A percentile compares a stretch with the other conserved stretches of the same genome.
Conservation (phyloP, 345 rosid species). For the Microcos paniculata region DNA sequence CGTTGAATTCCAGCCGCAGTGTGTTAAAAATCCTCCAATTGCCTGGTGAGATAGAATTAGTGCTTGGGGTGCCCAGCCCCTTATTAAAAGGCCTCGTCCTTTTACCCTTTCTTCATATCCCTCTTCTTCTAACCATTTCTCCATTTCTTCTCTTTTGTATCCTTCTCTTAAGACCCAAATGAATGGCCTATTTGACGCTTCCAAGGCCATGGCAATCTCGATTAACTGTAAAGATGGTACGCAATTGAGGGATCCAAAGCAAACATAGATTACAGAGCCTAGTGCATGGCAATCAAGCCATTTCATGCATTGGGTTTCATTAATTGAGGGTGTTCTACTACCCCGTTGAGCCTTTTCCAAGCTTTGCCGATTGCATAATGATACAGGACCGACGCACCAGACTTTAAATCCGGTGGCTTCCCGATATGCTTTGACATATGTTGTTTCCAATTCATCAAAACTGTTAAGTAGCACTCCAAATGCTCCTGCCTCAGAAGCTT, state of each 20-base stretch:
- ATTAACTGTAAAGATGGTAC: conserved; percentile 30
- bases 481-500: conserved; percentile 23
- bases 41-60: conserved; percentile 40
- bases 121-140: conserved; percentile 13
- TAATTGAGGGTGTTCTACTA: conserved; percentile 20
- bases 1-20: conserved; percentile 57
- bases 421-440: conserved; percentile 3
- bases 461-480: conserved; percentile 37
- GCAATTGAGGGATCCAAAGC: conserved; percentile 44
- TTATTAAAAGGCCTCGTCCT: conserved; percentile 32
- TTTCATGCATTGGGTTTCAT: conserved; percentile 35
- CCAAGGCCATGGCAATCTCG: conserved; percentile 39
- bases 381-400: conserved; percentile 57
- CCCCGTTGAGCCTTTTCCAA: conserved; percentile 41
- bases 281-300: conserved; percentile 52
- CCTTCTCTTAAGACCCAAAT: conserved; percentile 39
- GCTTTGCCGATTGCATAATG: conserved; percentile 23
- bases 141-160: conserved; percentile 6
- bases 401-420: conserved; percentile 23
- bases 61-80: conserved; percentile 50
- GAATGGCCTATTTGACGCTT: conserved; percentile 32
- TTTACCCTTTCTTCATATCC: conserved; percentile 20
- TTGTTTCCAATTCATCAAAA: conserved; percentile 37
- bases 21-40: conserved; percentile 45
- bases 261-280: conserved; percentile 43